Evolutionary conservation across 1,139 yeast genomes (phyloP), one percentile per base, ranked within the genome.

Genomic region (Nematodospora anomalae): DNA sequence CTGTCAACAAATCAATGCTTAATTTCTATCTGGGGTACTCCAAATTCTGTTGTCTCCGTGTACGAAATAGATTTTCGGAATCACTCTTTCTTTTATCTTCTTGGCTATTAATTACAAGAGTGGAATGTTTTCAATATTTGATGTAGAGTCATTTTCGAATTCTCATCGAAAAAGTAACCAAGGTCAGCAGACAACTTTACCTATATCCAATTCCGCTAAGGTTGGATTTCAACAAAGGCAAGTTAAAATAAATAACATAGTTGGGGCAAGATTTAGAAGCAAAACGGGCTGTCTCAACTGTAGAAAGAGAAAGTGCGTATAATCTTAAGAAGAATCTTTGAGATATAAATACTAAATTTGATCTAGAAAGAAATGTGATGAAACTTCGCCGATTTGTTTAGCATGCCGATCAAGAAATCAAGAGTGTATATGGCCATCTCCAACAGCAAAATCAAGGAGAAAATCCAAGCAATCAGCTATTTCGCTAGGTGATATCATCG

Each of bases 311-410:
- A 43, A 41, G 49, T 44, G 39, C 26, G 48, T 44, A 29, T 5
- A 4, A 7, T 4, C 4, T 9, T 18, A 6, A 18, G 21, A 18
- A 6, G 8, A 6, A 6, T 6, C 8, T 18, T 5, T 9, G 11
- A 26, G n/a, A 15, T 18, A 24, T 13, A 27, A 14, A 27, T 8
- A 26, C 26, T 26, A 24, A 14, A 9, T 26, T 15, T n/a, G 12
- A 11, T 29, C 11, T 28, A 43, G 46, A 23, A 45, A 45, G 24
- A 43, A 44, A 30, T 45, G 47, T 35, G 47, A 44, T 32, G 49
- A 45, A 29, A 32, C 33, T 14, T 36, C 30, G 26, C 42, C 45
- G 4, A 21, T 25, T 8, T 45, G 49, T 21, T 12, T 29, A n/a
- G 36, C 46, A 22, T 45, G 49, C 26, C 27, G 24, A 30, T 29